Evolutionary conservation across 139 green algal genomes (phyloP).

Genomic region (Chlamydomonas eustigma): DNA sequence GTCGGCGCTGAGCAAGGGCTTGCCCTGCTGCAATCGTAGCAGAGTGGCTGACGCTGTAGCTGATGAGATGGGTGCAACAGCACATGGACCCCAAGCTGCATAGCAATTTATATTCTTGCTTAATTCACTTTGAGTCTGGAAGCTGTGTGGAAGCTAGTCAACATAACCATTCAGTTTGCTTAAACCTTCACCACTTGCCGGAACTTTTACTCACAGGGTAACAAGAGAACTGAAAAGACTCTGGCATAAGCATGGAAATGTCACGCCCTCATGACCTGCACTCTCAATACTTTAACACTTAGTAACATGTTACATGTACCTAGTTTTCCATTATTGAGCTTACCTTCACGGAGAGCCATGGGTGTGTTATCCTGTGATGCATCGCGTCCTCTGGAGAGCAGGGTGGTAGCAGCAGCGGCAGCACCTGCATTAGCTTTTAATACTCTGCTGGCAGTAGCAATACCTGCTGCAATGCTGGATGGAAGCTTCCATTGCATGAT

Average conservation of each 20-base stretch:
- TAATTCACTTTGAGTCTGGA: too few relatives aligned
- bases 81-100: background rate
- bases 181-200: too few relatives aligned
- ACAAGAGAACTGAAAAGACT: too few relatives aligned
- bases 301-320: too few relatives aligned
- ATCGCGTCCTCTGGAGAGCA: background rate
- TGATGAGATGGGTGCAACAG: background rate
- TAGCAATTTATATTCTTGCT: too few relatives aligned
- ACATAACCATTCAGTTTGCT: too few relatives aligned
- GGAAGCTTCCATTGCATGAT: slow-evolving; percentile 49
- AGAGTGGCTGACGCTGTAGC: slow-evolving; percentile 14
- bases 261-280: too few relatives aligned
- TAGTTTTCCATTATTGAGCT: too few relatives aligned
- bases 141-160: too few relatives aligned
- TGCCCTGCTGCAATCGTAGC: slow-evolving; percentile 26
- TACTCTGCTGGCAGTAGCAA: background rate
- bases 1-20: slow-evolving; percentile 35
- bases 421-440: background rate
- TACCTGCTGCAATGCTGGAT: slow-evolving; percentile 7
- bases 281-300: too few relatives aligned
- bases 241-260: too few relatives aligned
- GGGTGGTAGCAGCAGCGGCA: background rate
- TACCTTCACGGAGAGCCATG: background rate
- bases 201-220: too few relatives aligned
- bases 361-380: background rate